Evolutionary conservation across 2,329 filamentous ascomycete species (phyloP).

Genomic region (Xylaria multiplex): DNA sequence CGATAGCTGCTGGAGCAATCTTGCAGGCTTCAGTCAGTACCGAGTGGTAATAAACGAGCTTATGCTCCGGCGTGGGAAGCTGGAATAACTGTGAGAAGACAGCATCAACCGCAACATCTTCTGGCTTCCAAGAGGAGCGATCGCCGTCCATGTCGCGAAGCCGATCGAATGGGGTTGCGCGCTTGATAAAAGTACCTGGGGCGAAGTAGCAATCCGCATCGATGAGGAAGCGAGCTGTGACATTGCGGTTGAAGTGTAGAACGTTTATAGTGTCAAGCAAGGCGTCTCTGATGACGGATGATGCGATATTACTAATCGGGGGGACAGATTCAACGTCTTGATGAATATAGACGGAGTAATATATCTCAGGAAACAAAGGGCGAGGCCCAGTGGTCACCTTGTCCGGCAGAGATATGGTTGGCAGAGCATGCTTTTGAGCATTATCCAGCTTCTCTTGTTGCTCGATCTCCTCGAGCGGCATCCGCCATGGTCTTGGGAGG

Average conservation of each 20-base stretch:
- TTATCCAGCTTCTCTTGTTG: slow-evolving; percentile 67
- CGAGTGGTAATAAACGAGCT: slow-evolving; percentile 95
- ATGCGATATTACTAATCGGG: slow-evolving; percentile 76
- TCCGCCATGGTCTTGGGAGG: slow-evolving; percentile 74
- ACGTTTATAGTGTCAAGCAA: slow-evolving; percentile 94
- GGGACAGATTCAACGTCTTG: slow-evolving; percentile 93
- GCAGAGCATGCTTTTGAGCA: slow-evolving; percentile 79
- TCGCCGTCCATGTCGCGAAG: slow-evolving; percentile 74
- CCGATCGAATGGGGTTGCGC: slow-evolving; percentile 91
- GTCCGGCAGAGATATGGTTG: slow-evolving; percentile 77
- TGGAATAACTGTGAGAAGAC: slow-evolving; percentile 96
- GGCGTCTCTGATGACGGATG: slow-evolving; percentile 84
- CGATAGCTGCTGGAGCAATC: slow-evolving; percentile 94
- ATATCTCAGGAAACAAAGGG: slow-evolving; percentile 89
- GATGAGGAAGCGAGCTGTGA: slow-evolving; percentile 87
- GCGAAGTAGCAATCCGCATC: slow-evolving; percentile 96
- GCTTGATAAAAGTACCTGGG: slow-evolving; percentile 88
- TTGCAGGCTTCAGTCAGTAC: slow-evolving; percentile 96
- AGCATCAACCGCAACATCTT: slow-evolving; percentile 96
- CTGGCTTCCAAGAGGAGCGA: slow-evolving; percentile 90
- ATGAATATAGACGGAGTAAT: slow-evolving; percentile 88
- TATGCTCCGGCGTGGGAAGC: slow-evolving; percentile 87
- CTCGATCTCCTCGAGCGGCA: slow-evolving; percentile 69
- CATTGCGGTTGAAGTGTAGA: slow-evolving; percentile 89
- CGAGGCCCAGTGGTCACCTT: slow-evolving; percentile 78